Evolutionary conservation across 2,329 filamentous ascomycete species (phyloP).

Genomic region (Aspergillus quadricinctus): DNA sequence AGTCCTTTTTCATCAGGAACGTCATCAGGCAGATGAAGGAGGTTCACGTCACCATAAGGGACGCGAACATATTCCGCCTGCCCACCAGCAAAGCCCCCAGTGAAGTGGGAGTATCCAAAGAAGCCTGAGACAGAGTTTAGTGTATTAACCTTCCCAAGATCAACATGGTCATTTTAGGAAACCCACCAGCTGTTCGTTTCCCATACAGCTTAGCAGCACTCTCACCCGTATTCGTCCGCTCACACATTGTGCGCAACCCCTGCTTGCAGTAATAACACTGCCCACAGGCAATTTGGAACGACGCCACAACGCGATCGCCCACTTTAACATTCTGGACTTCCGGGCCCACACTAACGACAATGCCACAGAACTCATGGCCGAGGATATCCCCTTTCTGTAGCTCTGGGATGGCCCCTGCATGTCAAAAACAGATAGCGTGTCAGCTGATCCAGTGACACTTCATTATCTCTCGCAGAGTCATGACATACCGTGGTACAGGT

Average conservation of each 20-base stretch:
- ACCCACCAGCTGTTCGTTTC: slow-evolving; percentile 63
- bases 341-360: slow-evolving; percentile 53
- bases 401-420: slow-evolving; percentile 49
- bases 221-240: slow-evolving; percentile 71
- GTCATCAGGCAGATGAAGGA: slow-evolving; percentile 70
- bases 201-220: slow-evolving; percentile 74
- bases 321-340: slow-evolving; percentile 51
- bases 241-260: slow-evolving; percentile 77
- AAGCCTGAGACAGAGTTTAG: slow-evolving; percentile 42
- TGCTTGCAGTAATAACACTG: slow-evolving; percentile 72
- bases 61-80: slow-evolving; percentile 85
- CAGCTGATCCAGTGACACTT: background rate
- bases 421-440: background rate
- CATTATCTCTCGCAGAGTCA: background rate
- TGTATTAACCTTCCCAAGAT: background rate
- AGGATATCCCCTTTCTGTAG: slow-evolving; percentile 63
- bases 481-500: slow-evolving; percentile 41
- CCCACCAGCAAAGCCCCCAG: slow-evolving; percentile 80
- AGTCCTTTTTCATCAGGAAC: slow-evolving; percentile 82
- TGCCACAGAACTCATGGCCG: slow-evolving; percentile 54
- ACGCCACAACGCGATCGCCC: slow-evolving; percentile 72
- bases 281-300: slow-evolving; percentile 73
- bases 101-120: slow-evolving; percentile 70
- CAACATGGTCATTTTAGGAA: background rate
- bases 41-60: slow-evolving; percentile 73